Conservation (phyloP, 2,329 filamentous ascomycete species). For the Sporothrix variecibatus region DNA sequence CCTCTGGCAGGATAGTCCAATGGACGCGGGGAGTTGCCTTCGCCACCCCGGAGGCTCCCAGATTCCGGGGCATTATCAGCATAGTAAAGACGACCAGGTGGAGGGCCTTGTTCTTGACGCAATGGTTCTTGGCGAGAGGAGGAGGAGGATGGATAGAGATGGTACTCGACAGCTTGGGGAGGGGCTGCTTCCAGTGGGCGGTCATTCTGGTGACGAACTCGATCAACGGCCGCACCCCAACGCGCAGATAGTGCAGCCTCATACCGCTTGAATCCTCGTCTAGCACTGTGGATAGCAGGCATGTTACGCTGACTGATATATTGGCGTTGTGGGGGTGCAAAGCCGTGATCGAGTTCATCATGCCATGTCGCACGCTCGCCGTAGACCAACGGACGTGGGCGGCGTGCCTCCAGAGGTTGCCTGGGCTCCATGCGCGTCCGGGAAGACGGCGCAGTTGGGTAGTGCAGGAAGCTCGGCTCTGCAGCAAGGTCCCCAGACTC, state of each 20-base stretch:
- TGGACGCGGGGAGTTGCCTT: background rate
- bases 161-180: background rate
- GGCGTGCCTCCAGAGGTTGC: background rate
- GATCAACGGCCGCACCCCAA: slow-evolving; percentile 39
- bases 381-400: background rate
- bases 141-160: background rate
- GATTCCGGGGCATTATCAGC: background rate
- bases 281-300: background rate
- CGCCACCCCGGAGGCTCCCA: background rate
- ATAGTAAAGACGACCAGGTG: background rate
- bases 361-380: slow-evolving; percentile 5
- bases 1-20: background rate
- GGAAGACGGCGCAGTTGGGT: background rate
- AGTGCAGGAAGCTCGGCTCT: background rate
- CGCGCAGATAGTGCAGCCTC: slow-evolving; percentile 39
- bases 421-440: background rate
- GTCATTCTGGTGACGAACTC: slow-evolving; percentile 30
- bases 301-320: background rate
- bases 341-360: background rate
- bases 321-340: background rate
- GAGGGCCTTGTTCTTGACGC: background rate
- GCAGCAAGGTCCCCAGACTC: slow-evolving; percentile 25
- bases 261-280: slow-evolving; percentile 50
- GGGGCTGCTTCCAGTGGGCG: background rate
- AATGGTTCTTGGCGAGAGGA: background rate